Base-by-base conservation (phyloP, 805 yeast genomes). In the Pichia heedii region DNA sequence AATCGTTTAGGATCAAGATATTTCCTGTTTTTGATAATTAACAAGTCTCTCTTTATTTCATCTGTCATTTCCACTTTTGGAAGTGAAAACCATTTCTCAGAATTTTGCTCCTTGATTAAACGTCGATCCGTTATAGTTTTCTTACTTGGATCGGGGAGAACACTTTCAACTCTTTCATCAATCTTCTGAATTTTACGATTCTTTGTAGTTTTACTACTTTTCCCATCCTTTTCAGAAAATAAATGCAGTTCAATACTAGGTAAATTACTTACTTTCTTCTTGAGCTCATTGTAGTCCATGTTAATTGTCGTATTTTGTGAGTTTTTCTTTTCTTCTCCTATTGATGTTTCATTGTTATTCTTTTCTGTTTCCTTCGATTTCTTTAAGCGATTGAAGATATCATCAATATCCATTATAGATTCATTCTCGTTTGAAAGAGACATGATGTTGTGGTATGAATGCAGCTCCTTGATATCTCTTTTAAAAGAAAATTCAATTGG, bases 1-100 rank as follows among this genome's bases (percentile, higher is more conserved):
- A 87, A 96, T 54, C 97, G 76, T 65, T 93, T 93, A 8, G 97
- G 97, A 59, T 93, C 97, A 49, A 93, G 70, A 10, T 88, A 96
- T 44, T 84, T 82, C 63, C 98, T 78, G 67, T 90, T 85, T 56
- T 86, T 81, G 47, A 93, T 69, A 15, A 93, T 65, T 55, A 78
- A 68, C 53, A 93, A 59, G 60, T 93, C 97, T 46, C 95, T 71
- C 56, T 83, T 83, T 19, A 84, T 58, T 24, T 73, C 71, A 2
- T 81, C 77, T 10, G 94, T 84, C 47, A 84, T 63, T 52, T 84
- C 93, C 6, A 81, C 78, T 51, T 77, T 79, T 26, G 87, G 86
- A 73, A 89, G 69, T 41, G 77, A 71, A 55, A 86, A 89, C 97
- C 97, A 89, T 48, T 78, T 68, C 26, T 63, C 60, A 0, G 86